Evolutionary conservation across 1,284 basidiomycete species (phyloP), one percentile per base, ranked within the genome.

Genomic region (Mycena citricolor): DNA sequence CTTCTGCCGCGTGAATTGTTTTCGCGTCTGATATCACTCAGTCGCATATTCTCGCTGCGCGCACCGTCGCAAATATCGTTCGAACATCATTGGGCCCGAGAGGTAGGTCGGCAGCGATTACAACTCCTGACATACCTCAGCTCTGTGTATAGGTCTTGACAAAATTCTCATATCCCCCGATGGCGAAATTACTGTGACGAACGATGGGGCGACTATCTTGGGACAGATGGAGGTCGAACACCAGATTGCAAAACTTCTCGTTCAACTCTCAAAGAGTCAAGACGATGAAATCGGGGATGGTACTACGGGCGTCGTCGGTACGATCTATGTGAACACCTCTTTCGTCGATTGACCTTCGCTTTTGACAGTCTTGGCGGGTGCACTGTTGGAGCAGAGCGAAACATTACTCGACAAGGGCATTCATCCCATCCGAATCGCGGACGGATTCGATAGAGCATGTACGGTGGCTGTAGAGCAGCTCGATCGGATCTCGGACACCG

Each of bases 201-300:
- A 99, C 69, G 95, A 99, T 70, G 95, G 95, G 38, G 95, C 95
- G 11, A 97, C 94, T 16, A 97, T 97, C 55, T 74, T 97, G 37
- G 80, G 88, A 32, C 91, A 94, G 71, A 95, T 95, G 92, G 90
- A 98, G 69, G 93, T 99, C 38, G 95, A 99, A 61, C 94, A 98
- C 64, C 94, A 97, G 69, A 95, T 99, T 61, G 95, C 95, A 48
- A 98, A 97, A 70, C 80, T 99, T 32, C 80, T 99, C 30, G 95
- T 99, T 8, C 92, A 99, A 65, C 76, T 98, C 33, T 94, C 91
- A 37, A 94, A 94, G 73, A 94, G 90, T 61, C 95, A 99, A 73
- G 95, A 99, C 64, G 94, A 98, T 67, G 95, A 99, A 74, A 97
- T 99, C 65, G 95, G 97, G 36, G 95, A 99, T 69, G 97, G 95